Percentiles rank a stretch among this genome's conserved stretches.
phyloP scores from a whole-genome alignment of 2,329 filamentous ascomycete genomes.

The Ascochyta lentis region DNA sequence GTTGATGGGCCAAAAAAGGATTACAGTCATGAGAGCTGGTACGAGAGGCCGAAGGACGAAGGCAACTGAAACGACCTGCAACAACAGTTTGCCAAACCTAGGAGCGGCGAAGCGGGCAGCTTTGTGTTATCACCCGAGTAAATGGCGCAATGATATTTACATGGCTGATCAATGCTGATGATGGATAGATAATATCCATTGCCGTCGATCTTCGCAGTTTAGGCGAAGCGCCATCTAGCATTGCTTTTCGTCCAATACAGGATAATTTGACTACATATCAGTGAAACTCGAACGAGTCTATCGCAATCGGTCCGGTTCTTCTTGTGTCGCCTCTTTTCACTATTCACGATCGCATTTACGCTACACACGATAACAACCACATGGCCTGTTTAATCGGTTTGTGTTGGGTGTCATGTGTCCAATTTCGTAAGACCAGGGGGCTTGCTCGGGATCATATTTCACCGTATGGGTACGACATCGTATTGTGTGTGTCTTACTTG shows the following conservation, averaged over 20 bases:
- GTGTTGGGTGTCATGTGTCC: not conserved
- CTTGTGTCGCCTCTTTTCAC: not conserved
- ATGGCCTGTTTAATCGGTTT: conserved; percentile 3
- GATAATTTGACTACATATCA: not conserved
- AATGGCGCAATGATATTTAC: not conserved
- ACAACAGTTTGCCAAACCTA: not conserved
- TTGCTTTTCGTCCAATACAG: not conserved
- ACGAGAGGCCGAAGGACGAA: conserved; percentile 26
- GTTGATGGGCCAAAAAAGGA: conserved; percentile 78
- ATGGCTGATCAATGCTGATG: not conserved
- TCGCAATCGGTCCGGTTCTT: conserved; percentile 3
- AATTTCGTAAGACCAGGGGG: not conserved
- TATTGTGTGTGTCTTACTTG: conserved; percentile 5
- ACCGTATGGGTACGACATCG: not conserved
- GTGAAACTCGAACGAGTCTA: not conserved
- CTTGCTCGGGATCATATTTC: not conserved
- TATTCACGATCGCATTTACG: not conserved
- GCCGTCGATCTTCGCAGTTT: not conserved
- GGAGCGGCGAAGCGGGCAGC: too few species aligned
- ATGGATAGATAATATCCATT: not conserved
- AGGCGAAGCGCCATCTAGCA: not conserved
- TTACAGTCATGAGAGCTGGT: conserved; percentile 59
- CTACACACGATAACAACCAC: not conserved
- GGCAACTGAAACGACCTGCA: not conserved
- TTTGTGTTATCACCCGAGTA: not conserved